Evolutionary conservation across 2,329 filamentous ascomycete genomes (phyloP).

Genomic region (Intubia oerlemansii): DNA sequence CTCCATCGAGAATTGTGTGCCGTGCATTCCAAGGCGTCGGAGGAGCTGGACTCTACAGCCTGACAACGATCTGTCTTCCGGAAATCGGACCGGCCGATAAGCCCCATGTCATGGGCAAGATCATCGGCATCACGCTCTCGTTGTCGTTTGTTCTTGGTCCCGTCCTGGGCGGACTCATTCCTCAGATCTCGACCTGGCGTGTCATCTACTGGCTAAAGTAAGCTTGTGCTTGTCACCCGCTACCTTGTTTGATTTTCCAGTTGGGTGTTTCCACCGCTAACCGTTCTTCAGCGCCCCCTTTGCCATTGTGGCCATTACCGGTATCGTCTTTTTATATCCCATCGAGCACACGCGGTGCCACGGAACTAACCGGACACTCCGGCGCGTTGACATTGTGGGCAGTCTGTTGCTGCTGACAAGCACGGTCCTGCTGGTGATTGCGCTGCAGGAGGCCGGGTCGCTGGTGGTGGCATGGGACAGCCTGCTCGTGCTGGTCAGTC

Average conservation of each 20-base stretch:
- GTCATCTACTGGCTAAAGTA: conserved; percentile 44
- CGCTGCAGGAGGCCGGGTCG: conserved; percentile 33
- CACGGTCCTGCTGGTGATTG: conserved; percentile 31
- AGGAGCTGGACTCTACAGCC: conserved; percentile 37
- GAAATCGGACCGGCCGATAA: conserved; percentile 31
- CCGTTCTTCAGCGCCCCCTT: conserved; percentile 1
- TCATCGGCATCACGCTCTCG: conserved; percentile 33
- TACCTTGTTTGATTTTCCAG: no score
- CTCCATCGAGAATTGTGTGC: conserved; percentile 37
- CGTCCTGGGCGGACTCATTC: conserved; percentile 33
- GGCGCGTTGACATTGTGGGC: conserved; percentile 8
- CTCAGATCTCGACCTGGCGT: conserved; percentile 30
- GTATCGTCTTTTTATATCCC: conserved; percentile 18
- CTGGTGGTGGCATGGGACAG: conserved; percentile 29
- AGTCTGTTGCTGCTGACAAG: conserved; percentile 24
- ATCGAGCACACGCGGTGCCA: conserved; percentile 3
- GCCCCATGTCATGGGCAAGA: conserved; percentile 30
- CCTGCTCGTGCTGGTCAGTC: conserved; percentile 24
- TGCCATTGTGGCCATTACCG: conserved; percentile 18
- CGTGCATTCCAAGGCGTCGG: conserved; percentile 38
- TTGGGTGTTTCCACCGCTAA: background rate
- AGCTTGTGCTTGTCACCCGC: no score
- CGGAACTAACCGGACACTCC: conserved; percentile 2
- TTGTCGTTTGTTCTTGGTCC: conserved; percentile 37
- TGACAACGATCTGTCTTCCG: conserved; percentile 34